Conservation (phyloP, 208 protist genomes). For the Trypanosomatidae sp. region DNA sequence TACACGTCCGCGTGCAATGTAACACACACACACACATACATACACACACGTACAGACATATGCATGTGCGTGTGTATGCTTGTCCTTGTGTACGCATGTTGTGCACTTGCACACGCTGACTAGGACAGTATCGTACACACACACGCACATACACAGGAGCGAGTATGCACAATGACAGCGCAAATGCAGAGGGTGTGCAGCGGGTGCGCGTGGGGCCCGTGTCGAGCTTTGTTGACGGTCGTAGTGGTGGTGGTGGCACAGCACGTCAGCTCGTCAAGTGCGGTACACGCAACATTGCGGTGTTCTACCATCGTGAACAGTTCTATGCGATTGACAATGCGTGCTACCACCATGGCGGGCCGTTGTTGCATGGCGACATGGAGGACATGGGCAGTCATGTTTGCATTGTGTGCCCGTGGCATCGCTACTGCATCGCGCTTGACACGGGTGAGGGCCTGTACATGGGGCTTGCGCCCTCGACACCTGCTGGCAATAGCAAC, state of each 20-base stretch:
- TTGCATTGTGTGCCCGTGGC: conserved; percentile 87
- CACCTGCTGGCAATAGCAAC: conserved; percentile 12
- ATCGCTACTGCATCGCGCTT: conserved; percentile 81
- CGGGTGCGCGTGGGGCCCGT: conserved; percentile 15
- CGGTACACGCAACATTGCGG: conserved; percentile 70
- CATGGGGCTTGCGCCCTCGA: conserved; percentile 34
- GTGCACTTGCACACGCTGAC: too few relatives aligned
- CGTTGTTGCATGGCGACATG: conserved; percentile 81
- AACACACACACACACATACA: too few relatives aligned
- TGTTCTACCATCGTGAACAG: conserved; percentile 34
- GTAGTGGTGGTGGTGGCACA: conserved; percentile 7
- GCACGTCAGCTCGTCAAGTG: conserved; percentile 61
- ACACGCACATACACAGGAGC: conserved; percentile 1
- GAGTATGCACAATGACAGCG: background rate
- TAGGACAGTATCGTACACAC: too few relatives aligned
- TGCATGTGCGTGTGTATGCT: too few relatives aligned
- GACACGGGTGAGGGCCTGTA: conserved; percentile 85
- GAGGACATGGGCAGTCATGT: conserved; percentile 81
- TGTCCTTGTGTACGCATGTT: too few relatives aligned
- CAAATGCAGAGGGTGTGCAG: background rate
- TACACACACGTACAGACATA: too few relatives aligned
- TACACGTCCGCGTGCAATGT: too few relatives aligned
- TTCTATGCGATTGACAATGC: conserved; percentile 87
- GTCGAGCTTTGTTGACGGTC: conserved; percentile 10
- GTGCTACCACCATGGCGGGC: conserved; percentile 87